Base-by-base conservation (phyloP, 306 rosid species). In the Sechiopsis laciniata region DNA sequence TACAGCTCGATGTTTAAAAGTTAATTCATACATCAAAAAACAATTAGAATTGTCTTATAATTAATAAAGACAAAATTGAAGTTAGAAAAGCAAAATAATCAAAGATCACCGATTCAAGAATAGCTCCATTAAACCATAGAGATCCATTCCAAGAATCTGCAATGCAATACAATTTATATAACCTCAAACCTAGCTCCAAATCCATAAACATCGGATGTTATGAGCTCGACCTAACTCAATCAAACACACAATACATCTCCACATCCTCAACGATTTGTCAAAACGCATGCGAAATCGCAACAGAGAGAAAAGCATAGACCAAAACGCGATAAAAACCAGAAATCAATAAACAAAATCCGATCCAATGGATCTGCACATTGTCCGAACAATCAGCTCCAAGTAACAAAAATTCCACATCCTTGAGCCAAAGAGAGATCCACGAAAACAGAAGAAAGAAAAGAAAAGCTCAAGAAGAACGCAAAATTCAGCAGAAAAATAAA, bases 141-240 rank as follows among this genome's bases (percentile, higher is more conserved):
- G 32, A 42, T 22, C 7, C 50, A 58, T 65, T 14, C 32, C 0
- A 40, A 4, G 26, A 37, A 6, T 35, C 51, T 9, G 13, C 7
- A 26, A 64, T 9, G 13, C 7, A 26, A 64, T n/a, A 64, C 3
- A 64, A 17, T 26, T 64, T 7, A 3, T 8, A 56, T 6, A 48
- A 68, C 40, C 73, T 68, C 57, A 68, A 19, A 11, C 54, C 29
- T 0, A 42, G 5, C 51, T 42, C 54, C 71, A 65, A 65, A 65
- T 65, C 50, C 71, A 42, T 65, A 66, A 66, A 19, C 32, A 65
- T n/a, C 14, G 8, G 15, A 66, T 42, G 21, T 7, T 11, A 19
- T 5, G 42, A n/a, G n/a, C n/a, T n/a, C n/a, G n/a, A n/a, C n/a
- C n/a, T n/a, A n/a, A 63, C 1, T 3, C 37, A n/a, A 64, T 64